Evolutionary conservation across 768 basidiomycete species (phyloP), one percentile per base, ranked within the genome.

Genomic region (Rhizopogon vesiculosus): DNA sequence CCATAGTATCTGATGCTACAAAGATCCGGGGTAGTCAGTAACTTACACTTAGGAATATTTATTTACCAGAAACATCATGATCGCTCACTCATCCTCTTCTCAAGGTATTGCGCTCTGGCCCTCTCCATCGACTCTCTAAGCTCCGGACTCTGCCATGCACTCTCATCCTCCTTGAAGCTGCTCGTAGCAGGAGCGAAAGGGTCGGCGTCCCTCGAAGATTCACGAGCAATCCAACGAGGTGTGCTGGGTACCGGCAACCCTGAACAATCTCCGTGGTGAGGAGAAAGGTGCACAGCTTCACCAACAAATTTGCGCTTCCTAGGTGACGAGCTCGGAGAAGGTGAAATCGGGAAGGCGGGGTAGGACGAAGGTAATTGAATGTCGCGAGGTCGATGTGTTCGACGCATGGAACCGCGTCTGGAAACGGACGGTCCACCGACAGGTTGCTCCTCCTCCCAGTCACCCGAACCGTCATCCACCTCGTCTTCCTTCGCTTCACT

Each of bases 401-500:
- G 64, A 25, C 59, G 68, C 35, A 66, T 57, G 18, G 62, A 71
- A 52, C 65, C 61, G 38, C 51, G 66, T 9, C 60, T 71, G 29
- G 63, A 73, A 56, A 61, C 62, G 38, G 65, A 66, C 0, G 61
- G 55, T 9, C 51, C 58, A 1, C 57, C 8, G 16, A 12, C n/a
- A 13, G 53, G 6, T n/a, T 48, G 77, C 42, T 87, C 86, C 53
- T 91, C 89, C 55, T 86, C 85, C 91, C 91, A 93, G 2, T 74
- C 77, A 7, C 82, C 88, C 7, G 76, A 77, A 2, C 87, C 90
- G 63, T 91, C 89, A 58, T 91, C 91, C 3, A 84, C 80, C 61
- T 85, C 85, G 56, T 91, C 89, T 60, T 89, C 87, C 54, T 84
- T 76, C 4, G 77, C 76, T 45, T 91, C 89, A 57, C 83, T 84